Evolutionary conservation across 805 yeast genomes (phyloP).

Genomic region (Maudiozyma bulderi): DNA sequence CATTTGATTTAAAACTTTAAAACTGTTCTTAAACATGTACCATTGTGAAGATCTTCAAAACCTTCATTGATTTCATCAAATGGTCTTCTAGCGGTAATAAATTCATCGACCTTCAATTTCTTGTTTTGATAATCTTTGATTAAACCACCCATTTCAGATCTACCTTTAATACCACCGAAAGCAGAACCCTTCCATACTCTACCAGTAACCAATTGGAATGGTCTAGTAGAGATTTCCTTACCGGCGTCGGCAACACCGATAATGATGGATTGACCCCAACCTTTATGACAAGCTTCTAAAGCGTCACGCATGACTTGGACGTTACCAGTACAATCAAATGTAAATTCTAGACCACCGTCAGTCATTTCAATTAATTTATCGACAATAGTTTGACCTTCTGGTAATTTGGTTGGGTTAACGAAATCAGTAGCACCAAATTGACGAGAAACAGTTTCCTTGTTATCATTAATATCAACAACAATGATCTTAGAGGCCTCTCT

Average conservation of each 20-base stretch:
- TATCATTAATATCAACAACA: conserved; percentile 79
- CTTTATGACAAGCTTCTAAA: conserved; percentile 94
- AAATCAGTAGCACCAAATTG: conserved; percentile 95
- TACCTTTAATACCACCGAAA: conserved; percentile 98
- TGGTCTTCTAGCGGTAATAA: conserved; percentile 81
- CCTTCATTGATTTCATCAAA: conserved; percentile 77
- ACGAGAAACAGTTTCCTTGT: conserved; percentile 75
- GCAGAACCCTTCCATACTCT: conserved; percentile 99
- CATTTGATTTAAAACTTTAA: conserved; percentile 30
- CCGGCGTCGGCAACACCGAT: conserved; percentile 99
- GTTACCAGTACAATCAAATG: conserved; percentile 98
- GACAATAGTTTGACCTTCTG: conserved; percentile 67
- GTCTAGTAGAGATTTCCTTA: conserved; percentile 90
- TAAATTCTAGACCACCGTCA: conserved; percentile 93
- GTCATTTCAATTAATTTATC: conserved; percentile 79
- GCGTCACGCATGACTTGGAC: conserved; percentile 92
- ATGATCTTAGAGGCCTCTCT: conserved; percentile 75
- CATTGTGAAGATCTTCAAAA: conserved; percentile 89
- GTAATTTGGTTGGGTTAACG: conserved; percentile 64
- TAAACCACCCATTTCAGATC: conserved; percentile 85
- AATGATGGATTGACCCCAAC: conserved; percentile 94
- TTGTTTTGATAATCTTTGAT: conserved; percentile 81
- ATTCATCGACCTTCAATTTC: conserved; percentile 81
- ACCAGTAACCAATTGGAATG: conserved; percentile 98
- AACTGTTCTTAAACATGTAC: conserved; percentile 91